Conservation (phyloP, 768 basidiomycete genomes). For the Suillus paluster region DNA sequence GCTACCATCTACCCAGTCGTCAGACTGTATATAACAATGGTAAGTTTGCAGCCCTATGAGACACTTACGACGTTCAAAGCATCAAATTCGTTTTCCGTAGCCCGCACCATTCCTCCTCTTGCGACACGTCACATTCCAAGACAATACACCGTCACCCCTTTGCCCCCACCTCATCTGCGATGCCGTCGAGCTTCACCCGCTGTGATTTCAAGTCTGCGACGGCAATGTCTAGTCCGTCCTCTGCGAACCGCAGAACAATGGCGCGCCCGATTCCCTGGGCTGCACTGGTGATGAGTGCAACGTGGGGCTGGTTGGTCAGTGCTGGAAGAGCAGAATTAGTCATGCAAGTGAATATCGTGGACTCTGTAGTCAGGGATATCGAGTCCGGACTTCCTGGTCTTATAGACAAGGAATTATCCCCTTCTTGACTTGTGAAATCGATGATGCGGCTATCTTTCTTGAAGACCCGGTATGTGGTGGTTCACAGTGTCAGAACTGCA, state of each 20-base stretch:
- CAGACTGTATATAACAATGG: background rate
- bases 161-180: constrained; percentile 25
- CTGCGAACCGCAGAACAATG: constrained; percentile 49
- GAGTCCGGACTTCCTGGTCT: background rate
- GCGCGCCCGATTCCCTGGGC: constrained; percentile 52
- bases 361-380: background rate
- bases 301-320: constrained; percentile 14
- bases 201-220: constrained; percentile 42
- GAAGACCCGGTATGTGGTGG: no score
- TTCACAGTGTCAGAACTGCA: no score
- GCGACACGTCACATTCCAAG: constrained; percentile 41
- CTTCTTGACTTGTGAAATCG: no score
- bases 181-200: constrained; percentile 21
- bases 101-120: constrained; percentile 43
- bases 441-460: no score
- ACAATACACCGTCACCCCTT: constrained; percentile 19
- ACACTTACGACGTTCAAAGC: constrained; percentile 46
- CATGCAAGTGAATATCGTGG: background rate
- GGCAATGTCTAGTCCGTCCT: constrained; percentile 50
- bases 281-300: constrained; percentile 49
- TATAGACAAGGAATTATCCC: background rate
- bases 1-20: constrained; percentile 4
- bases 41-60: background rate
- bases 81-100: constrained; percentile 37
- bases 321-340: background rate